Conservation (phyloP, 2,329 filamentous ascomycete genomes). For the Aspergillus costaricaensis region DNA sequence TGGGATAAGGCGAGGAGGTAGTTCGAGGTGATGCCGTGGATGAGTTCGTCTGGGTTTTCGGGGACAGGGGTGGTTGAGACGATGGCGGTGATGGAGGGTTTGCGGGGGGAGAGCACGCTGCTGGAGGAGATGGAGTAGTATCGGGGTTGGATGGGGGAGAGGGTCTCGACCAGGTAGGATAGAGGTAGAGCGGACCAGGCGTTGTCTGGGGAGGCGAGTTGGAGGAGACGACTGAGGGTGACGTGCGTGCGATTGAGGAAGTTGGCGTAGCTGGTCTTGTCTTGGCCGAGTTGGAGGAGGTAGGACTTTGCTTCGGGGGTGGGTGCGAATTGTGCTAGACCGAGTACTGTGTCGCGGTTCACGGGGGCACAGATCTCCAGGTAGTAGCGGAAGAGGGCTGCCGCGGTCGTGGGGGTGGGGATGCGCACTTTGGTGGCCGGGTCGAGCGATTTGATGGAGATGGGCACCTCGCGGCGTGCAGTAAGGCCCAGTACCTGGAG, state of each 20-base stretch:
- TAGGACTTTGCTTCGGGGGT: constrained; percentile 75
- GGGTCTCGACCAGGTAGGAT: constrained; percentile 81
- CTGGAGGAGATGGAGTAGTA: constrained; percentile 93
- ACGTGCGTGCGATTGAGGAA: constrained; percentile 73
- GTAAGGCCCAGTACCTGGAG: constrained; percentile 69
- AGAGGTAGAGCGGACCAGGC: constrained; percentile 81
- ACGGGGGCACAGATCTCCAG: constrained; percentile 89
- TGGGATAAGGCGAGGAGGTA: constrained; percentile 71
- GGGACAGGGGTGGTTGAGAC: constrained; percentile 76
- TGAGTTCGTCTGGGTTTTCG: constrained; percentile 66
- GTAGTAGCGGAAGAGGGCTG: constrained; percentile 83
- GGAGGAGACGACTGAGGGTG: constrained; percentile 54
- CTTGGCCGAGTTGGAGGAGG: constrained; percentile 76
- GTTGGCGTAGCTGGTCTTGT: constrained; percentile 83
- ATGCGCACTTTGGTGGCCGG: constrained; percentile 79
- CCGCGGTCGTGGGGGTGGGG: constrained; percentile 86
- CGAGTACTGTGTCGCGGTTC: constrained; percentile 85
- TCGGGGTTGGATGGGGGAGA: constrained; percentile 84
- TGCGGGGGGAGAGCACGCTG: constrained; percentile 49
- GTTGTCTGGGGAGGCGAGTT: constrained; percentile 66
- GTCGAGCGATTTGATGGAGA: constrained; percentile 61
- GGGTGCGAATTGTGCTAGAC: constrained; percentile 79
- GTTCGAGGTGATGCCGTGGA: constrained; percentile 91
- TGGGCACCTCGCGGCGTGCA: constrained; percentile 28
- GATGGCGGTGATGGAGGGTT: constrained; percentile 76